Percentiles rank a stretch among this genome's conserved stretches.
Conservation (phyloP, 805 yeast genomes). For the Saccharomycopsis malanga region DNA sequence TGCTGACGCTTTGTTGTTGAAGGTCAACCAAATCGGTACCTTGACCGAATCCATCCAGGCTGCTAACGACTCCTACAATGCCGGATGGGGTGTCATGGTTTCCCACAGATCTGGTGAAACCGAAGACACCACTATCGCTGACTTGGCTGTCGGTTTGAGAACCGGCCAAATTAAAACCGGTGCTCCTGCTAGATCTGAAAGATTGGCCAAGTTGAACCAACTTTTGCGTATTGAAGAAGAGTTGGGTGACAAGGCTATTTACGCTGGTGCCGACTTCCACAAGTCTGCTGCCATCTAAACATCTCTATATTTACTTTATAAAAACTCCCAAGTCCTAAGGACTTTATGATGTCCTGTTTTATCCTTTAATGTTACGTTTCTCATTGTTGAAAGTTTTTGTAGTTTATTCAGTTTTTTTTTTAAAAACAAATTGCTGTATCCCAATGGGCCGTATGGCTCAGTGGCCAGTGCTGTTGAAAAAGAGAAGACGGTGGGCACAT, state of each 20-base stretch:
- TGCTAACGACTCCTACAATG: conserved; percentile 89
- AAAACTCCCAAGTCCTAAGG: too few relatives aligned
- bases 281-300: conserved; percentile 31
- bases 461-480: too few relatives aligned
- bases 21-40: conserved; percentile 99
- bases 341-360: too few relatives aligned
- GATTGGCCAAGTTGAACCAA: conserved; percentile 98
- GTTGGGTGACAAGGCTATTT: conserved; percentile 94
- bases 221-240: conserved; percentile 97
- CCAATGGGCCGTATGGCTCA: too few relatives aligned
- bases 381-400: too few relatives aligned
- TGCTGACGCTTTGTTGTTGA: conserved; percentile 88
- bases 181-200: conserved; percentile 99
- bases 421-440: too few relatives aligned
- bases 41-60: conserved; percentile 94
- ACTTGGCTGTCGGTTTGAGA: conserved; percentile 95
- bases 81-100: conserved; percentile 99
- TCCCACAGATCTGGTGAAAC: conserved; percentile 99
- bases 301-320: neutral
- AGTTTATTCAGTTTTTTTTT: too few relatives aligned
- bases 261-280: conserved; percentile 92
- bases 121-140: conserved; percentile 98
- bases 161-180: conserved; percentile 99
- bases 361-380: too few relatives aligned
- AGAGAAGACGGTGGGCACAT: too few relatives aligned